phyloP scores from a whole-genome alignment of 495 filamentous ascomycete genomes.

The Hypoxylon lenormandii region DNA sequence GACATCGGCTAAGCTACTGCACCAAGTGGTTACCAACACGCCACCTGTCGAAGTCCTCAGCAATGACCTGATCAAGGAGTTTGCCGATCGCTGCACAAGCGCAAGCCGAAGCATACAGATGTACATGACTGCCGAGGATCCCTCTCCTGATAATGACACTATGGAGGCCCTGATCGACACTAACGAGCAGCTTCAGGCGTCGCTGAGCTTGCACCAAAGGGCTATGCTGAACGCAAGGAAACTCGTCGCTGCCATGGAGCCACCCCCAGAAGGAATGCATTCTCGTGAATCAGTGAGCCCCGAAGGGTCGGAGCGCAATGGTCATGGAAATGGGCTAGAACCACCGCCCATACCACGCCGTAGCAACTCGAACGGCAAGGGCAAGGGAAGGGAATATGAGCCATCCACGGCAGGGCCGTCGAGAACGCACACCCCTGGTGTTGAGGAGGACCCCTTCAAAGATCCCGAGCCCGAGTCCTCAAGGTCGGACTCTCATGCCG shows the following conservation, averaged over 20 bases:
- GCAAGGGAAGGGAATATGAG: slow-evolving; percentile 55
- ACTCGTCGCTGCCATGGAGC: slow-evolving; percentile 44
- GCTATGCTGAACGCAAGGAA: slow-evolving; percentile 80
- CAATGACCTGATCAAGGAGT: slow-evolving; percentile 92
- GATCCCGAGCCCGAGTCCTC: slow-evolving; percentile 54
- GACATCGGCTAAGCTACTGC: slow-evolving; percentile 87
- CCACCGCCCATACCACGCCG: slow-evolving; percentile 41
- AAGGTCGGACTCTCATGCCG: slow-evolving; percentile 38
- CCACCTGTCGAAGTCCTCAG: slow-evolving; percentile 76
- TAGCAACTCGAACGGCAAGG: slow-evolving; percentile 55
- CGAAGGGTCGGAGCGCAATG: slow-evolving; percentile 42
- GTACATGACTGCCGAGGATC: slow-evolving; percentile 83
- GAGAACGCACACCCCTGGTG: slow-evolving; percentile 50
- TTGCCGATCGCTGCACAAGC: slow-evolving; percentile 83
- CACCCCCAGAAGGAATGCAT: slow-evolving; percentile 3
- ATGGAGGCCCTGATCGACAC: slow-evolving; percentile 93
- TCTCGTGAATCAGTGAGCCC: slow-evolving; percentile 36
- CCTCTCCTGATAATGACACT: slow-evolving; percentile 89
- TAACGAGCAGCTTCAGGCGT: slow-evolving; percentile 84
- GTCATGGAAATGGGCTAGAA: slow-evolving; percentile 27
- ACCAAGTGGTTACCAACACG: slow-evolving; percentile 87
- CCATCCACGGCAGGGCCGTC: slow-evolving; percentile 53
- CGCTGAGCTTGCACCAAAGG: slow-evolving; percentile 82
- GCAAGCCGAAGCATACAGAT: slow-evolving; percentile 81
- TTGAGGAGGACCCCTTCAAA: slow-evolving; percentile 61